Conservation (phyloP, 768 basidiomycete genomes). For the Lepiota brunneoincarnata region DNA sequence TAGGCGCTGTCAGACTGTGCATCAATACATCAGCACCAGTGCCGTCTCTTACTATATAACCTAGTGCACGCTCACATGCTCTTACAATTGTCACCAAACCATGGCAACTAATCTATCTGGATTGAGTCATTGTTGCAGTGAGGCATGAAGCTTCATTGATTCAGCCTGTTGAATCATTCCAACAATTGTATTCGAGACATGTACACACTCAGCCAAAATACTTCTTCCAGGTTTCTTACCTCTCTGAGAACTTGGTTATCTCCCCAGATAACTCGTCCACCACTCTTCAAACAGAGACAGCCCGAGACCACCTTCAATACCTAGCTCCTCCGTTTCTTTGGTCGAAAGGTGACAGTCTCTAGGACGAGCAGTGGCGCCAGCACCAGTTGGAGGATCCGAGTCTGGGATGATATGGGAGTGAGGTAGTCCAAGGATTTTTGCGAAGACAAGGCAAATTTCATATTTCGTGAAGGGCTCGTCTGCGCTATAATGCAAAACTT, state of each 20-base stretch:
- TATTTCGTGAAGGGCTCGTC: constrained; percentile 89
- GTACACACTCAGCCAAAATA: too few relatives aligned
- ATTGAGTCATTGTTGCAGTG: too few relatives aligned
- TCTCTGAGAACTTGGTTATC: neutral
- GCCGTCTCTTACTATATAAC: too few relatives aligned
- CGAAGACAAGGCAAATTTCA: constrained; percentile 82
- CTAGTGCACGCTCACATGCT: too few relatives aligned
- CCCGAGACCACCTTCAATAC: constrained; percentile 55
- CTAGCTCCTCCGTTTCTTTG: constrained; percentile 67
- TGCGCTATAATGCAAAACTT: constrained; percentile 83
- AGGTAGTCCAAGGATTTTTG: constrained; percentile 64
- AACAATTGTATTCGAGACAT: too few relatives aligned
- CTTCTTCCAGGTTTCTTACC: too few relatives aligned
- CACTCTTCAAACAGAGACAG: constrained; percentile 78
- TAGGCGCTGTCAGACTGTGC: too few relatives aligned
- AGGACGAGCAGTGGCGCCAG: constrained; percentile 72
- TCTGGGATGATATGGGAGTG: constrained; percentile 78
- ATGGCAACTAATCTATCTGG: too few relatives aligned
- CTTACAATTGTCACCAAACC: too few relatives aligned
- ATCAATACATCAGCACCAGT: too few relatives aligned
- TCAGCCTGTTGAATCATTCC: too few relatives aligned
- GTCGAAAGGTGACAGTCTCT: constrained; percentile 79
- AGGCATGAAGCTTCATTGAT: too few relatives aligned
- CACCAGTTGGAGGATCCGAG: constrained; percentile 58
- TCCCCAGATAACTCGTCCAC: constrained; percentile 62